These are phyloP conservation scores for Fonsecaea nubica DNA, from an alignment of 2,329 filamentous ascomycete species.

Conservation along the genomic window DNA sequence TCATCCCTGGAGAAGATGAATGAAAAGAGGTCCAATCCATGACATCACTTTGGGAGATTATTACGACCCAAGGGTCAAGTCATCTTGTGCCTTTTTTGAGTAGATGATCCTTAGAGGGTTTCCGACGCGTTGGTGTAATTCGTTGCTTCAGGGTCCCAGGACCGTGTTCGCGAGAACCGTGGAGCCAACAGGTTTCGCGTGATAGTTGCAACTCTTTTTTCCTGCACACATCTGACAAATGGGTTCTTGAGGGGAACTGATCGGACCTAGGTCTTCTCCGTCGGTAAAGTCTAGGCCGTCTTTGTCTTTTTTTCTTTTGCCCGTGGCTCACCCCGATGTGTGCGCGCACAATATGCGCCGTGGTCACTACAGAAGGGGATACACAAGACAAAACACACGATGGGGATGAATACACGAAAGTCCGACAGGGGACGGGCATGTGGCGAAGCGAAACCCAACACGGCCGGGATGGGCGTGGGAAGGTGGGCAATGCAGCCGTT, in stretches of 20 bases:
- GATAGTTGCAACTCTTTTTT: background rate
- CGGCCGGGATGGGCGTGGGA: slow-evolving; percentile 1
- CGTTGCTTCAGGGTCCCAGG: background rate
- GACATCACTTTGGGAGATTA: background rate
- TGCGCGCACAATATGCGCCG: background rate
- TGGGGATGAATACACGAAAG: background rate
- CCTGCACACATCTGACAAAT: slow-evolving; percentile 23
- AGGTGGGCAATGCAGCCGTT: background rate
- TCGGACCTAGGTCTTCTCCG: slow-evolving; percentile 21
- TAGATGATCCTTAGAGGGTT: no score
- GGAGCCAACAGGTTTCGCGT: background rate
- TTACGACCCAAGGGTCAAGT: background rate
- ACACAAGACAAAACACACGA: background rate
- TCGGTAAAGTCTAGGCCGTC: slow-evolving; percentile 13
- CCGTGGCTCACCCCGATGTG: background rate
- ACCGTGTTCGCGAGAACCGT: background rate
- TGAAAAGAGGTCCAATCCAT: background rate
- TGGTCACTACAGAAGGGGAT: background rate
- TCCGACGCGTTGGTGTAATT: slow-evolving; percentile 1
- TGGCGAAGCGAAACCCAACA: background rate
- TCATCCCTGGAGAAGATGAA: background rate
- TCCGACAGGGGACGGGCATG: background rate
- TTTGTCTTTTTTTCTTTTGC: no score
- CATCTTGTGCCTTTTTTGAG: background rate
- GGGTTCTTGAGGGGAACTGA: background rate